Base-by-base conservation (phyloP, 805 yeast genomes). In the Geotrichum ghanense region DNA sequence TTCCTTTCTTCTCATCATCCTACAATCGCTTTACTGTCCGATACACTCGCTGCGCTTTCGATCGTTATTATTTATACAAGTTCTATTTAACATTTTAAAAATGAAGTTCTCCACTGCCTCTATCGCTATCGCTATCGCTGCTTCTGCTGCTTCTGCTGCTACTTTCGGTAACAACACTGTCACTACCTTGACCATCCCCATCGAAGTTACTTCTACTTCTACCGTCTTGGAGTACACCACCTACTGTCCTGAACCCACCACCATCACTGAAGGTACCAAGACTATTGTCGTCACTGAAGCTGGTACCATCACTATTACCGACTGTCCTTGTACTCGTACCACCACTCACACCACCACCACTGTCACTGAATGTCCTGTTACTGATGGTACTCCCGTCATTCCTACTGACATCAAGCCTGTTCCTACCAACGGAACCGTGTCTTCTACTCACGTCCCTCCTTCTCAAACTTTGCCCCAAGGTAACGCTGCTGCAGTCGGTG, bases 221-320 rank as follows among this genome's bases (percentile, higher is more conserved):
- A 79, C 78, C 53, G 85, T 81, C 61, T 78, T 85, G 59, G 81
- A 72, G 62, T 78, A 70, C 75, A 78, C 83, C 69, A 83, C 94
- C 58, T 83, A 80, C 82, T 84, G 94, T 69, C 94, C 95, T 65
- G 69, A 61, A 53, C 68, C 42, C 22, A 39, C 42, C 25, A 21
- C 24, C 16, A 22, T 39, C 24, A 21, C 24, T 39, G 42, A 21
- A 16, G 14, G 24, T n/a, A 20, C 22, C 42, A 39, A 22, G 16
- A 39, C 42, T 22, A 39, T 22, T 17, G 24, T 39, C 17, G 25
- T 39, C 42, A 12, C 22, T 17, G 16, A 20, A 16, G 24, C 42
- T n/a, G 25, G 25, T 20, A 39, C 42, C 22, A 21, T 22, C 24
- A 39, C 42, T 24, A 39, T 22, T n/a, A 39, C 42, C 17, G 42